Percentiles rank a stretch among this genome's conserved stretches.
These are phyloP conservation scores for Solanum aculeatissimum DNA, from an alignment of 305 asterid species.

Conservation along the genomic window DNA sequence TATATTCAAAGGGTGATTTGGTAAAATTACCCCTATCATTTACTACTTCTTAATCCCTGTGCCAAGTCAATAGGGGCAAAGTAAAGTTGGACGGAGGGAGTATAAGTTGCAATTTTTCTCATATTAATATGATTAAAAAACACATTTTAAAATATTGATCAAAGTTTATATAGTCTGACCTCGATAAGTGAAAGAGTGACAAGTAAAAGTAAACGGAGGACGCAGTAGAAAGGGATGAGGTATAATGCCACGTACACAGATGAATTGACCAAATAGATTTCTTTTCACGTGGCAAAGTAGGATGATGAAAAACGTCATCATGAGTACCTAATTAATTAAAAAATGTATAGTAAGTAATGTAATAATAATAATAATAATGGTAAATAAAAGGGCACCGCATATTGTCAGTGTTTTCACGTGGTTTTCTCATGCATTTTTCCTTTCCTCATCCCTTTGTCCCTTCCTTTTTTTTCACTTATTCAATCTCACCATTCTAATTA, in stretches of 20 bases:
- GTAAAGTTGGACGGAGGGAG: no score
- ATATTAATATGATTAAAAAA: no score
- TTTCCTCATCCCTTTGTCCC: neutral
- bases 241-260: neutral
- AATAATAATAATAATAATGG: neutral
- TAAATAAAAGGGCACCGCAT: conserved; percentile 25
- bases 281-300: conserved; percentile 30
- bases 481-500: neutral
- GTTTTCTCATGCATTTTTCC: conserved; percentile 30
- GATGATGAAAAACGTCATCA: conserved; percentile 1
- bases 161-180: no score
- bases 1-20: no score
- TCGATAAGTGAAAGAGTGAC: no score
- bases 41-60: no score
- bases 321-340: neutral
- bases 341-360: neutral
- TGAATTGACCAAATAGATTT: conserved; percentile 10
- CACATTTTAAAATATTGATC: no score
- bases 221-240: neutral
- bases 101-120: no score
- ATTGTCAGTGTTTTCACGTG: conserved; percentile 57
- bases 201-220: no score
- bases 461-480: neutral
- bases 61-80: no score
- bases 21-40: no score